phyloP scores from a whole-genome alignment of 495 filamentous ascomycete species.

The Xylaria intraflava region DNA sequence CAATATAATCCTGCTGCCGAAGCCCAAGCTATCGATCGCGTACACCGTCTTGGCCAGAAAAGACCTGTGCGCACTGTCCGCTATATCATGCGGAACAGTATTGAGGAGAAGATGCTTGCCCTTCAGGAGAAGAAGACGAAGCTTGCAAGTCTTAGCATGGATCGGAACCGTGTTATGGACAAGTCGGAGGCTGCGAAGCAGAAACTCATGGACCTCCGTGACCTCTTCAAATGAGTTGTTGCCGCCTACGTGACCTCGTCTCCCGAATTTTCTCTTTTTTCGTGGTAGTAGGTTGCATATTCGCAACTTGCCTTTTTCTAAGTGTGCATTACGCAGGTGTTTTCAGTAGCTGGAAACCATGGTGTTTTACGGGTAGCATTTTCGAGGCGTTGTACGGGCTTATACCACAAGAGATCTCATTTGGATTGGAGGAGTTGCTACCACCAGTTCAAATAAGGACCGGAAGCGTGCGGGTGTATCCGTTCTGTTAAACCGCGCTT shows the following conservation, averaged over 20 bases:
- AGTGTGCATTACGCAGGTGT: slow-evolving; percentile 12
- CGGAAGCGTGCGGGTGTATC: not conserved
- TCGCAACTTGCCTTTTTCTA: not conserved
- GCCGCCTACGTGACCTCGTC: not conserved
- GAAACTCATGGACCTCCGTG: slow-evolving; percentile 71
- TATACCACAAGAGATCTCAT: not conserved
- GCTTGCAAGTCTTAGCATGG: slow-evolving; percentile 78
- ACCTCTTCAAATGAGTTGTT: slow-evolving; percentile 63
- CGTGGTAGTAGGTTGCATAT: not conserved
- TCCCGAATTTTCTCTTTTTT: not conserved
- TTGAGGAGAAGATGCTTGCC: slow-evolving; percentile 89
- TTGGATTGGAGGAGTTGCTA: not conserved
- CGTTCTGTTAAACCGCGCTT: not conserved
- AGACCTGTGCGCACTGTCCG: slow-evolving; percentile 72
- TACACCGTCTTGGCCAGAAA: slow-evolving; percentile 88
- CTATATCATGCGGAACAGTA: slow-evolving; percentile 82
- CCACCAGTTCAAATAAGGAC: not conserved
- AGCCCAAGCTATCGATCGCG: slow-evolving; percentile 87
- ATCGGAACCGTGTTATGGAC: slow-evolving; percentile 50
- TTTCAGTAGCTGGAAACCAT: not conserved
- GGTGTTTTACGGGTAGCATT: not conserved
- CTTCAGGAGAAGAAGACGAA: slow-evolving; percentile 87
- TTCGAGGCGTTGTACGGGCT: not conserved
- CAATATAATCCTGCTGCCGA: slow-evolving; percentile 95
- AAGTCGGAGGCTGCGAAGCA: slow-evolving; percentile 69